Conservation (phyloP, 495 filamentous ascomycete genomes). For the Trichoderma orchidacearum region DNA sequence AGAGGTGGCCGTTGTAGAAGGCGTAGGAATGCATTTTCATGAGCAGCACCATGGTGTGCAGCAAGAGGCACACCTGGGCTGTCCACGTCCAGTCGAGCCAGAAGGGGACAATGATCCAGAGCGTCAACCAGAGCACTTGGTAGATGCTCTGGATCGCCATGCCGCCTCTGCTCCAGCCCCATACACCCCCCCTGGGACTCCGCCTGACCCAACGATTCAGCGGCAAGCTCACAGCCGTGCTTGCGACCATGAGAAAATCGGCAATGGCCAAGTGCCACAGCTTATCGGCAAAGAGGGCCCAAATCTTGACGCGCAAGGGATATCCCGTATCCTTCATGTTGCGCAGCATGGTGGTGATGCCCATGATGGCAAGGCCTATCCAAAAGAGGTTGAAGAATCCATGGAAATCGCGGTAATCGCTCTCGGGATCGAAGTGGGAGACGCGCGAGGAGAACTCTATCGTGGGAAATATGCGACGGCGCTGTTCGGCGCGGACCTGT, state of each 20-base stretch:
- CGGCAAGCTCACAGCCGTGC: conserved; percentile 56
- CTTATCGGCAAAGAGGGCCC: conserved; percentile 74
- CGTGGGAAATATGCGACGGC: conserved; percentile 84
- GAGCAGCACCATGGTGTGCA: conserved; percentile 78
- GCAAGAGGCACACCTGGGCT: conserved; percentile 84
- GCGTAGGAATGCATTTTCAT: conserved; percentile 99
- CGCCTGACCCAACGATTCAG: conserved; percentile 53
- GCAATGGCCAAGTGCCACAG: conserved; percentile 75
- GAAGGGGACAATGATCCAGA: conserved; percentile 88
- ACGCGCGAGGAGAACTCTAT: conserved; percentile 87
- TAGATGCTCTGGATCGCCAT: conserved; percentile 70
- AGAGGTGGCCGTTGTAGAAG: conserved; percentile 95
- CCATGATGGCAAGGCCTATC: conserved; percentile 94
- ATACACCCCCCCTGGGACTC: conserved; percentile 31
- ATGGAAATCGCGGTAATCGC: conserved; percentile 86
- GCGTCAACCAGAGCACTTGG: conserved; percentile 62
- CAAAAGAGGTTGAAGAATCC: conserved; percentile 98
- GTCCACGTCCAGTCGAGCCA: conserved; percentile 82
- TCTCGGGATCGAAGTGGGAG: conserved; percentile 88
- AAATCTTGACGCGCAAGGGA: conserved; percentile 70
- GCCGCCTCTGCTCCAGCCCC: conserved; percentile 66
- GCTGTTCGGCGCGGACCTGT: conserved; percentile 68
- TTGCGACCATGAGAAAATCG: conserved; percentile 72
- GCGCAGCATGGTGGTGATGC: conserved; percentile 76
- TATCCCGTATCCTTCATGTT: conserved; percentile 92